These are phyloP conservation scores for Phialophora expanda DNA, from an alignment of 2,329 filamentous ascomycete species.

Conservation along the genomic window DNA sequence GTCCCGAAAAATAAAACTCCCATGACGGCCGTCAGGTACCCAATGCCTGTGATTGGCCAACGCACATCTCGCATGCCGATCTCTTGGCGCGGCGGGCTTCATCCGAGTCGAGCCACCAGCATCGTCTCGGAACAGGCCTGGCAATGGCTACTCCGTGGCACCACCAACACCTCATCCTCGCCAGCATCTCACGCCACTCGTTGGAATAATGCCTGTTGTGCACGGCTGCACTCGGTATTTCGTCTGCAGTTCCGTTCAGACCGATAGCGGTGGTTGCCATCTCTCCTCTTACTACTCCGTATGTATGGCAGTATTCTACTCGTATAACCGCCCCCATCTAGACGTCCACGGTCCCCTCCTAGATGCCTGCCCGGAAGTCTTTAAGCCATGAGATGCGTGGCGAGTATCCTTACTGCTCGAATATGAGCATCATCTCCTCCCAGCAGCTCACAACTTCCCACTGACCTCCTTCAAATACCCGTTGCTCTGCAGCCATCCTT, in stretches of 20 bases:
- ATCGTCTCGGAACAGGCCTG: too few relatives aligned
- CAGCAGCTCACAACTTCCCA: slow-evolving; percentile 19
- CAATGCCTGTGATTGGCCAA: slow-evolving; percentile 22
- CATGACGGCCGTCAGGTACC: slow-evolving; percentile 21
- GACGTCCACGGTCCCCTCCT: not conserved
- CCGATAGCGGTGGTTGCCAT: too few relatives aligned
- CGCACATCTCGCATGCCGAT: slow-evolving; percentile 12
- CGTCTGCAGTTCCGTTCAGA: too few relatives aligned
- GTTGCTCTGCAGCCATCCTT: slow-evolving; percentile 70
- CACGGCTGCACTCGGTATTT: not conserved
- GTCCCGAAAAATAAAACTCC: slow-evolving; percentile 17
- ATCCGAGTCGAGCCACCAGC: slow-evolving; percentile 31
- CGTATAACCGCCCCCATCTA: not conserved
- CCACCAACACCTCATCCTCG: too few relatives aligned
- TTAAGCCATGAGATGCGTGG: not conserved
- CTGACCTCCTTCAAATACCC: slow-evolving; percentile 54
- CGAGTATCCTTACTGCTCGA: too few relatives aligned
- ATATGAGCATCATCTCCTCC: not conserved
- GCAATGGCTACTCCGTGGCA: too few relatives aligned
- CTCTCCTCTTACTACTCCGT: not conserved
- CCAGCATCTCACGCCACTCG: not conserved
- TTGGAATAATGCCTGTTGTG: not conserved
- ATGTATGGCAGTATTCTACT: not conserved
- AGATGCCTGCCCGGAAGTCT: not conserved
- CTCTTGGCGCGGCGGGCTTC: slow-evolving; percentile 4